These are phyloP conservation scores for Penicillium palitans DNA, from an alignment of 2,329 filamentous ascomycete genomes.

Conservation along the genomic window DNA sequence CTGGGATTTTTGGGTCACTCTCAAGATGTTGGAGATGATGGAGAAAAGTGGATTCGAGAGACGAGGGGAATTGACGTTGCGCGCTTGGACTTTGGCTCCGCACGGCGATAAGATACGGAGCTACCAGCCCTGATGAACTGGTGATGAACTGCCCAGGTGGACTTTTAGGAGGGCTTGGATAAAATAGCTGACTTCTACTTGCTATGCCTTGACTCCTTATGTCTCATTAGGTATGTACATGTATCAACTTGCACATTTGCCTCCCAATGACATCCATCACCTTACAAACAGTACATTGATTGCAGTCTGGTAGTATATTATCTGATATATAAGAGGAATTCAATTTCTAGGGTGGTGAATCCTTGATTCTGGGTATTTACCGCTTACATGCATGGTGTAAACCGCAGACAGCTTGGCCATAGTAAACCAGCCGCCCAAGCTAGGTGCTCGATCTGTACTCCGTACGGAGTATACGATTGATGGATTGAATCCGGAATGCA, in stretches of 20 bases:
- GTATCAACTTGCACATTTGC: background rate
- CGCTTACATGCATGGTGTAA: too few relatives aligned
- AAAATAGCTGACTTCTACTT: background rate
- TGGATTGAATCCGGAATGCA: too few relatives aligned
- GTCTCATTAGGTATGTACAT: background rate
- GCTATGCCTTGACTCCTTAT: background rate
- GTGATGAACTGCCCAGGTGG: background rate
- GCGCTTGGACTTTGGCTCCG: conserved; percentile 20
- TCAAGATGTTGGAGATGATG: conserved; percentile 1
- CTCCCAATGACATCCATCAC: background rate
- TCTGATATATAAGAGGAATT: too few relatives aligned
- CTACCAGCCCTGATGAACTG: conserved; percentile 1
- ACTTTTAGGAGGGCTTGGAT: background rate
- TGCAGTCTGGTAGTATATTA: too few relatives aligned
- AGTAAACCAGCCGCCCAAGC: too few relatives aligned
- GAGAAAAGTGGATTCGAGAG: background rate
- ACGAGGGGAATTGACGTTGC: conserved; percentile 26
- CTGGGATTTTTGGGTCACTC: conserved; percentile 8
- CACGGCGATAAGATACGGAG: conserved; percentile 30
- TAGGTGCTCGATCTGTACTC: too few relatives aligned
- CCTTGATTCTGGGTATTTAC: too few relatives aligned
- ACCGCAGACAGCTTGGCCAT: background rate
- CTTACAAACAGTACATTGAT: background rate
- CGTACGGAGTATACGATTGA: too few relatives aligned
- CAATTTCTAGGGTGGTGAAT: too few relatives aligned